These are phyloP conservation scores for Aspergillus pseudoglaucus DNA, from an alignment of 2,329 filamentous ascomycete species.

Conservation along the genomic window DNA sequence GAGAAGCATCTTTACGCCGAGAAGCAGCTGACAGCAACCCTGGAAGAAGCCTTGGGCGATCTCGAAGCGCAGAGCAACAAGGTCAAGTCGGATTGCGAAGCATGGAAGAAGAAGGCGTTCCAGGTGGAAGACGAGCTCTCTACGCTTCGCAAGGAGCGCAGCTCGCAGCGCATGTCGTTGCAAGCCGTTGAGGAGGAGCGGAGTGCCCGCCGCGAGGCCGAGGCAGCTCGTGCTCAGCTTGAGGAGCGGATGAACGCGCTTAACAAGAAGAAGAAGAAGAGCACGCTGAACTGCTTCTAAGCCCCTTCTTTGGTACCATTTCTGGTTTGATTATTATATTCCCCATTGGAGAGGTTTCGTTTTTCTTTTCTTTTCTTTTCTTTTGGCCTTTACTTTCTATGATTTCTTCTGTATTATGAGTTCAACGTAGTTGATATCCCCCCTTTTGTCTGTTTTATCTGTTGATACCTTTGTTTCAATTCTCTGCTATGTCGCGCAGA, in stretches of 20 bases:
- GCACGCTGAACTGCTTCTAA: slow-evolving; percentile 97
- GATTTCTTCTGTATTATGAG: slow-evolving; percentile 18
- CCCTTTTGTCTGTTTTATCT: slow-evolving; percentile 4
- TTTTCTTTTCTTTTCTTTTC: neutral
- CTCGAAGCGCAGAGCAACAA: slow-evolving; percentile 88
- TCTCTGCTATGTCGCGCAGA: no score
- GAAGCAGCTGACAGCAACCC: slow-evolving; percentile 88
- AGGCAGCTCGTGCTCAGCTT: slow-evolving; percentile 78
- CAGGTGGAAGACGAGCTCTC: slow-evolving; percentile 61
- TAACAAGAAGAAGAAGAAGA: slow-evolving; percentile 87
- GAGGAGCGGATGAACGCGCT: slow-evolving; percentile 93
- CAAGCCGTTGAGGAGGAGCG: slow-evolving; percentile 95
- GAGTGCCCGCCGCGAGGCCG: slow-evolving; percentile 82
- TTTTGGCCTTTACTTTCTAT: slow-evolving; percentile 6
- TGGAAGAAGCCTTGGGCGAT: slow-evolving; percentile 92
- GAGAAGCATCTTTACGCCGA: slow-evolving; percentile 95
- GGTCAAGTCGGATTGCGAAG: slow-evolving; percentile 82
- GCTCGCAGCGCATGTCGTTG: slow-evolving; percentile 58
- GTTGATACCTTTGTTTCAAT: slow-evolving; percentile 16
- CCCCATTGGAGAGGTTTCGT: neutral
- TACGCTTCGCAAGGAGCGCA: slow-evolving; percentile 52
- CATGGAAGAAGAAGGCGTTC: slow-evolving; percentile 79
- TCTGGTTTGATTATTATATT: neutral
- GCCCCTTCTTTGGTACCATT: neutral
- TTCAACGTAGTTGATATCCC: slow-evolving; percentile 17